Percentiles rank a stretch among this genome's conserved stretches.
These are phyloP conservation scores for Amanita brunnescens DNA, from an alignment of 768 basidiomycete species.

Conservation along the genomic window DNA sequence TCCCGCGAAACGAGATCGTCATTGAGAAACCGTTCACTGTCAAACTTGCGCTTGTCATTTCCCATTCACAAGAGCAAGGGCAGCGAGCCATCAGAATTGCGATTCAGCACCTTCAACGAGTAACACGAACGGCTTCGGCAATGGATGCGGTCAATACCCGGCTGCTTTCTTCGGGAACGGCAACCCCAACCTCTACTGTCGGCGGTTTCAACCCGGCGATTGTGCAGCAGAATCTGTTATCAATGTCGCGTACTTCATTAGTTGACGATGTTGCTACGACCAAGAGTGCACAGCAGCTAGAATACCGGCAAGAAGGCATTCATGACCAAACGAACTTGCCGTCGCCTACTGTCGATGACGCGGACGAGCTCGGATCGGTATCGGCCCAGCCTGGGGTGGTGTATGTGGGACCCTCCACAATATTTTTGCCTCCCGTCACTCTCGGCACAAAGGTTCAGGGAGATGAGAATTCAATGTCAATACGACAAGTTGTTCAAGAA, in stretches of 20 bases:
- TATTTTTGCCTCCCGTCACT: conserved; percentile 36
- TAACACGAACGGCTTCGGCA: neutral
- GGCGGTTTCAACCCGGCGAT: conserved; percentile 44
- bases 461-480: conserved; percentile 11
- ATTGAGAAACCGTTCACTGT: conserved; percentile 57
- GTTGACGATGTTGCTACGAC: conserved; percentile 10
- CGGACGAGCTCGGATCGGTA: conserved; percentile 24
- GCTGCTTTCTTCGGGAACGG: conserved; percentile 42
- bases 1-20: conserved; percentile 34
- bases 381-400: conserved; percentile 24
- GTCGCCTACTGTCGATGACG: conserved; percentile 36
- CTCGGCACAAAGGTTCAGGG: conserved; percentile 16
- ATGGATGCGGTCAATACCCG: conserved; percentile 25
- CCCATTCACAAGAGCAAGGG: conserved; percentile 24
- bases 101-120: conserved; percentile 54
- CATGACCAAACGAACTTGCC: conserved; percentile 23
- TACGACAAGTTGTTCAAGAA: conserved; percentile 36
- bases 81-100: conserved; percentile 42
- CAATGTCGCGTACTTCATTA: conserved; percentile 28
- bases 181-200: conserved; percentile 39
- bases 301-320: neutral
- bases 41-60: conserved; percentile 42
- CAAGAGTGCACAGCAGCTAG: conserved; percentile 11
- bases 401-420: conserved; percentile 43
- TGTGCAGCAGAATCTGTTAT: conserved; percentile 41